A percentile compares a stretch with the other conserved stretches of the same genome.
phyloP scores from a whole-genome alignment of 352 stramenopile genomes.

The Globisporangium takayamanum region DNA sequence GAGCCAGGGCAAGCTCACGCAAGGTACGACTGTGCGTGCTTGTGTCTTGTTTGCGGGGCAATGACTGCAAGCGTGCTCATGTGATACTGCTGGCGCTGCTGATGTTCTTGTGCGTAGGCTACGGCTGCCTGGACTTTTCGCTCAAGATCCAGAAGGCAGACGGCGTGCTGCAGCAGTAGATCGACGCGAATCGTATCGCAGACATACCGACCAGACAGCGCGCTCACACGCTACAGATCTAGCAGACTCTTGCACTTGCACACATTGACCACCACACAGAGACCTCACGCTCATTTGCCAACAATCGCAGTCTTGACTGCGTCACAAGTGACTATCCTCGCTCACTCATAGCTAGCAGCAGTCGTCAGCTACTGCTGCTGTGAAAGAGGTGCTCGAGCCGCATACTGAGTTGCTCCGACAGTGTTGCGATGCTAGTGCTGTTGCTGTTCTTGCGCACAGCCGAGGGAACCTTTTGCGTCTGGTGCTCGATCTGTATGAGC shows the following conservation, averaged over 20 bases:
- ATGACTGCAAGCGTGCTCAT: too few species aligned
- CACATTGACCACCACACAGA: neutral
- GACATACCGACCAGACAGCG: too few species aligned
- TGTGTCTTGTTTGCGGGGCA: neutral
- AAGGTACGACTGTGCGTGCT: constrained; percentile 43
- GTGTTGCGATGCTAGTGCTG: neutral
- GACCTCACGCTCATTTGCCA: neutral
- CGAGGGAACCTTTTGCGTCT: constrained; percentile 1
- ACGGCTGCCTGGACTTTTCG: constrained; percentile 95
- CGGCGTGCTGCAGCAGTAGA: constrained; percentile 37
- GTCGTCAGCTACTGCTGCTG: neutral
- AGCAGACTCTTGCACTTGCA: neutral
- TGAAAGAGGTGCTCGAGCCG: constrained; percentile 1
- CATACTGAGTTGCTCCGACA: constrained; percentile 3
- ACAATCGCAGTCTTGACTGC: neutral
- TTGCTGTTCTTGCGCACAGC: neutral
- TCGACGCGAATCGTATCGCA: neutral
- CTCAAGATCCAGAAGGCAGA: constrained; percentile 94
- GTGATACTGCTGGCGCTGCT: neutral
- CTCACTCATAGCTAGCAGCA: neutral
- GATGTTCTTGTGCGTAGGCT: constrained; percentile 33
- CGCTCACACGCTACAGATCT: neutral
- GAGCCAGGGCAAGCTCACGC: constrained; percentile 96
- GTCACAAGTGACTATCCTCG: neutral
- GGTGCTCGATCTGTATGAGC: constrained; percentile 41